Evolutionary conservation across 768 basidiomycete species (phyloP).

Genomic region (Collybia nuda): DNA sequence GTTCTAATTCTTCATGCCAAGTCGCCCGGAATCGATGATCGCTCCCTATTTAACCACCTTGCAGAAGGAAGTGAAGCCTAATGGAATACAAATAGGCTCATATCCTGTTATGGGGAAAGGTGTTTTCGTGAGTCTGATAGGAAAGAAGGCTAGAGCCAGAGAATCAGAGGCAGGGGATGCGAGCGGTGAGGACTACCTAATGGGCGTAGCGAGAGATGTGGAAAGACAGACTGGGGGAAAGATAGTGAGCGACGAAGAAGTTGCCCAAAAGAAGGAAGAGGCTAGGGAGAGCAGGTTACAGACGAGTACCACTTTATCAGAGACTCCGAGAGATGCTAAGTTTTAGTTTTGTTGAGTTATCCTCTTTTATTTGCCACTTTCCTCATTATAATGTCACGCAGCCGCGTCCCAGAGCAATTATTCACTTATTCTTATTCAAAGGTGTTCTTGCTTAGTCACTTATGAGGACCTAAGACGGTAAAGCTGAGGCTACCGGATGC

Average conservation of each 20-base stretch:
- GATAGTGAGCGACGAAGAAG: conserved; percentile 65
- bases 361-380: background rate
- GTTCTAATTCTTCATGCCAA: conserved; percentile 14
- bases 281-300: background rate
- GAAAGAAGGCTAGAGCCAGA: conserved; percentile 32
- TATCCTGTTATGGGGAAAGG: conserved; percentile 67
- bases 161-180: conserved; percentile 26
- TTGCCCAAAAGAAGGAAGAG: conserved; percentile 46
- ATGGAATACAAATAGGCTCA: conserved; percentile 82
- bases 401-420: background rate
- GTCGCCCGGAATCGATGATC: conserved; percentile 77
- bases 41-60: conserved; percentile 84
- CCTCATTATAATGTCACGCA: background rate
- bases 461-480: background rate
- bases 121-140: conserved; percentile 74
- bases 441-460: background rate
- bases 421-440: background rate
- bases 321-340: background rate
- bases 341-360: background rate
- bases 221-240: conserved; percentile 57
- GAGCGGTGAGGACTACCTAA: conserved; percentile 48
- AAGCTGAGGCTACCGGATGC: background rate
- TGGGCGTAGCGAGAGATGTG: conserved; percentile 61
- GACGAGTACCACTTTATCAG: background rate
- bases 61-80: conserved; percentile 67